phyloP scores from a whole-genome alignment of 2,329 filamentous ascomycete genomes.

The Calonectria pauciramosa region DNA sequence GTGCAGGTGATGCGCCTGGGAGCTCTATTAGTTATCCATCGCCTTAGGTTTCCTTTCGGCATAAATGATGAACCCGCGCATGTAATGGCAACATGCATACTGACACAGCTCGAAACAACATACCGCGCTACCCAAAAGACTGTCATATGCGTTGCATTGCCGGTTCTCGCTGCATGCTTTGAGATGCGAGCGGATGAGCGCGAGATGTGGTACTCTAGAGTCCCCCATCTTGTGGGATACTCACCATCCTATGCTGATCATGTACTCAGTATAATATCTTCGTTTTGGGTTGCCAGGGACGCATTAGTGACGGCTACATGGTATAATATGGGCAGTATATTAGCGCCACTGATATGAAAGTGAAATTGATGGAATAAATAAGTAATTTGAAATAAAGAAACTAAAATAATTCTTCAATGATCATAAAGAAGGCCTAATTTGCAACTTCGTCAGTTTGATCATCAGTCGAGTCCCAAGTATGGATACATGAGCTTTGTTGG shows the following conservation, averaged over 20 bases:
- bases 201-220: background rate
- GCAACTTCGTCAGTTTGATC: too few relatives aligned
- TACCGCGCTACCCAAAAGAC: background rate
- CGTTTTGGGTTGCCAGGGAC: background rate
- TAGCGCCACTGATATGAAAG: background rate
- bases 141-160: background rate
- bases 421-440: background rate
- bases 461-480: too few relatives aligned
- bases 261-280: background rate
- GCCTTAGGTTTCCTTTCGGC: background rate
- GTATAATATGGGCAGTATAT: background rate
- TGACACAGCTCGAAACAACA: background rate
- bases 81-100: background rate
- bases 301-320: background rate
- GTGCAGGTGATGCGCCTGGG: background rate
- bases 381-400: too few relatives aligned
- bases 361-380: background rate
- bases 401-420: background rate
- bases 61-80: background rate
- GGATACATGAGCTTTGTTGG: background rate
- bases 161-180: background rate
- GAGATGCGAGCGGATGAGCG: background rate
- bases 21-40: background rate
- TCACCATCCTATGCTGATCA: background rate
- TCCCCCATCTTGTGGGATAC: background rate